A percentile compares a stretch with the other conserved stretches of the same genome.
These are phyloP conservation scores for Pyrenophora graminea DNA, from an alignment of 2,329 filamentous ascomycete species.

Conservation along the genomic window DNA sequence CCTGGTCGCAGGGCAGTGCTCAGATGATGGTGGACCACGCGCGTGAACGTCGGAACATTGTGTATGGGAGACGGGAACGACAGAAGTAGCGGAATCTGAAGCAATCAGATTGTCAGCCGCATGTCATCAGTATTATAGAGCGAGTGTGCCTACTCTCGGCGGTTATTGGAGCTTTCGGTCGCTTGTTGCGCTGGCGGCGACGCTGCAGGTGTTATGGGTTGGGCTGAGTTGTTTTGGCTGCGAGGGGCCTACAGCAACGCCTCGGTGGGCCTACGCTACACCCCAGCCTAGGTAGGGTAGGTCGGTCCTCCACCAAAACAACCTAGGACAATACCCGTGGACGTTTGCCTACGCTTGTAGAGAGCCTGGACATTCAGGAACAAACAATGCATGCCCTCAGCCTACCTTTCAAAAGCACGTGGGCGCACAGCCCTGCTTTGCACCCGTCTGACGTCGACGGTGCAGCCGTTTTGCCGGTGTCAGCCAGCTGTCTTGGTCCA, in stretches of 20 bases:
- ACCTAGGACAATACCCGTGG: neutral
- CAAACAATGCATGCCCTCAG: too few species aligned
- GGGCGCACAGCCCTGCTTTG: neutral
- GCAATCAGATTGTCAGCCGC: constrained; percentile 24
- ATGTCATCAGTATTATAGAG: constrained; percentile 25
- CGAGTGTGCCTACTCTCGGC: constrained; percentile 10
- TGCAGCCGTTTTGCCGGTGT: constrained; percentile 12
- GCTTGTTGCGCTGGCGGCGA: constrained; percentile 23
- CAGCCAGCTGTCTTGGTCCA: constrained; percentile 15
- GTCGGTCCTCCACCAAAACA: neutral
- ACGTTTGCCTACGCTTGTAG: neutral
- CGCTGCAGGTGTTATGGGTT: constrained; percentile 24
- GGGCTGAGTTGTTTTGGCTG: constrained; percentile 25
- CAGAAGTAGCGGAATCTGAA: constrained; percentile 12
- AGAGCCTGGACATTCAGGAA: neutral
- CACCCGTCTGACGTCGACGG: constrained; percentile 16
- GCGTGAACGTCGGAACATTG: constrained; percentile 36
- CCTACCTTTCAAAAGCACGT: neutral
- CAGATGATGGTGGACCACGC: constrained; percentile 35
- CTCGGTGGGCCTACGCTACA: constrained; percentile 6
- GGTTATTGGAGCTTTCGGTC: constrained; percentile 21
- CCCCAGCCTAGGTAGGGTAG: constrained; percentile 6
- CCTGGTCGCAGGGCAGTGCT: constrained; percentile 34
- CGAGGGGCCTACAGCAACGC: constrained; percentile 20
- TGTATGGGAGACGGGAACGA: constrained; percentile 13